Evolutionary conservation across 768 basidiomycete species (phyloP).

Genomic region (Macrolepiota albuminosa): DNA sequence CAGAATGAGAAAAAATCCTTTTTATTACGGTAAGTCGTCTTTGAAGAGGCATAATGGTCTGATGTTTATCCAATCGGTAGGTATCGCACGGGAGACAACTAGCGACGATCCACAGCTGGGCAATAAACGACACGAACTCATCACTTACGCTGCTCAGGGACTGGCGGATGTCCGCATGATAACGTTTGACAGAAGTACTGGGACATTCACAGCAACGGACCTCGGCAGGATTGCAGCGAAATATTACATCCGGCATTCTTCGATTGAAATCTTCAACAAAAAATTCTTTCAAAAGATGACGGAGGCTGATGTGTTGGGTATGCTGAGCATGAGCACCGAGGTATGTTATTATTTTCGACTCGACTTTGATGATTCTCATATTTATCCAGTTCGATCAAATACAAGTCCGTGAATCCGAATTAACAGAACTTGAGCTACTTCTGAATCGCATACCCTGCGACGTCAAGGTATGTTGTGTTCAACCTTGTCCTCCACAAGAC

Average conservation of each 20-base stretch:
- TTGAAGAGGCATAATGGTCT: background rate
- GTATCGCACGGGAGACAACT: conserved; percentile 65
- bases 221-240: conserved; percentile 94
- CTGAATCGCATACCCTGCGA: conserved; percentile 71
- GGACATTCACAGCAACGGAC: conserved; percentile 73
- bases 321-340: conserved; percentile 91
- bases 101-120: conserved; percentile 71
- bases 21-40: conserved; percentile 62
- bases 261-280: conserved; percentile 83
- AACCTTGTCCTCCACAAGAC: background rate
- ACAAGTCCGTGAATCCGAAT: conserved; percentile 87
- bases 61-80: conserved; percentile 20
- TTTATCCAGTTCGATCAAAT: conserved; percentile 82
- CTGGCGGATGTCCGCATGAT: conserved; percentile 81
- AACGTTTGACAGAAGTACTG: conserved; percentile 54
- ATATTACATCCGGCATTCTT: conserved; percentile 87
- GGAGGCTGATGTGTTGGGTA: conserved; percentile 84
- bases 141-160: conserved; percentile 57
- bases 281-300: conserved; percentile 79
- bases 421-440: conserved; percentile 73
- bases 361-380: background rate
- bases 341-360: conserved; percentile 34
- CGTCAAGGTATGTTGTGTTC: conserved; percentile 50
- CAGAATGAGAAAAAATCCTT: conserved; percentile 89
- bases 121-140: conserved; percentile 63